Base-by-base conservation (phyloP, 805 yeast genomes). In the Candida palmyrensis region DNA sequence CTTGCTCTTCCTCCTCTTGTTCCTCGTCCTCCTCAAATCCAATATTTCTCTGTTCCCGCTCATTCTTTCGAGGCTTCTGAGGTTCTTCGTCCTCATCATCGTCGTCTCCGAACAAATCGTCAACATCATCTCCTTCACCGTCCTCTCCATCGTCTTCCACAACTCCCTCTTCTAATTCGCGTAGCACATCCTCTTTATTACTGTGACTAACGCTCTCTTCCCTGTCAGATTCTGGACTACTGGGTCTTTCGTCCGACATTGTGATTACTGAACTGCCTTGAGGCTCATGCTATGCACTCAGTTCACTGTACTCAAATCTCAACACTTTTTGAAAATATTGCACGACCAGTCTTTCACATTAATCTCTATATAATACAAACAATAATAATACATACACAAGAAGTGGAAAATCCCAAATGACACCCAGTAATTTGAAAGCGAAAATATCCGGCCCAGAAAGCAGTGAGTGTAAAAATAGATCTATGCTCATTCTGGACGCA, bases 31-130 rank as follows among this genome's bases (percentile, higher is more conserved):
- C 44, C n/a, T 36, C 48, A 8, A 33, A 43, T 16, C 59, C 63
- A 24, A 50, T 51, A n/a, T n/a, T n/a, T n/a, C n/a, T n/a, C n/a
- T n/a, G n/a, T 6, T 34, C 49, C 23, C 30, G 66, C 9, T 54
- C 66, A 29, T 56, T 63, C 12, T 55, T 39, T 34, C 35, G 30
- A 25, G 20, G 53, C 9, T 51, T 51, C 10, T 48, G 59, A 14
- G 24, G 22, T 14, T 27, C 38, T 21, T 28, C n/a, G 20, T 42
- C 46, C 12, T 43, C 51, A 23, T 39, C 55, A n/a, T 42, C 55
- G 14, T 45, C 55, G 6, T 53, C 58, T 6, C 66, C 66, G 36
- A 59, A 61, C 40, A 59, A 51, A 38, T 61, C 66, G 29, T 60
- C 65, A 10, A 55, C 61, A 23, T 57, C 55, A 5, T 53, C 54